phyloP scores from a whole-genome alignment of 2,329 filamentous ascomycete species.

The Neofusicoccum laricinum region DNA sequence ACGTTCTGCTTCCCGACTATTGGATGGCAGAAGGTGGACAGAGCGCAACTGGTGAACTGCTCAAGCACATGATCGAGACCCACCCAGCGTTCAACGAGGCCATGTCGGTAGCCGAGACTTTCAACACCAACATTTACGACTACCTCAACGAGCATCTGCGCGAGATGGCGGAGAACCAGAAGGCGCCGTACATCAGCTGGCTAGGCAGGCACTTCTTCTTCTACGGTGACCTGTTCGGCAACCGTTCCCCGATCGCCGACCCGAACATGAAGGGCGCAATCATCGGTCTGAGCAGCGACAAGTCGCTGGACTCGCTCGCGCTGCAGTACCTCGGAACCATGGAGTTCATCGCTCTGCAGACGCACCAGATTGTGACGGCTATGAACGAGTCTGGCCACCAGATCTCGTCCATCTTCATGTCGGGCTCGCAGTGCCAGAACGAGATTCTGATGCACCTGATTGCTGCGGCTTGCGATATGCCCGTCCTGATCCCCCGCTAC shows the following conservation, averaged over 20 bases:
- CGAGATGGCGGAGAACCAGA: slow-evolving; percentile 65
- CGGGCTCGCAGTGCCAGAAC: slow-evolving; percentile 95
- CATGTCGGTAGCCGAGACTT: slow-evolving; percentile 72
- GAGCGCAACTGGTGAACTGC: slow-evolving; percentile 89
- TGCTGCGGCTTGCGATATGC: slow-evolving; percentile 86
- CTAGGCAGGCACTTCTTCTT: slow-evolving; percentile 95
- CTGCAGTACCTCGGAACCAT: slow-evolving; percentile 93
- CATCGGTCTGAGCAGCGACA: slow-evolving; percentile 83
- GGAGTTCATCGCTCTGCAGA: slow-evolving; percentile 98
- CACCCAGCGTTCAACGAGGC: slow-evolving; percentile 87
- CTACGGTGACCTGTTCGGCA: slow-evolving; percentile 96
- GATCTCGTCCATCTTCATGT: slow-evolving; percentile 97
- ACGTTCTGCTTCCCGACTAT: slow-evolving; percentile 85
- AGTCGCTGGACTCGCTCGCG: slow-evolving; percentile 80
- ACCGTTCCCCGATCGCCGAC: slow-evolving; percentile 90
- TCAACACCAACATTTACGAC: slow-evolving; percentile 88
- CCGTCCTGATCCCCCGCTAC: slow-evolving; percentile 88
- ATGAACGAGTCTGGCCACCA: slow-evolving; percentile 90
- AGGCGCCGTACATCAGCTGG: slow-evolving; percentile 77
- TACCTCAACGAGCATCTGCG: slow-evolving; percentile 86
- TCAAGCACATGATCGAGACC: slow-evolving; percentile 92
- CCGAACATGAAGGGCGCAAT: slow-evolving; percentile 88
- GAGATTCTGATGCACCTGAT: slow-evolving; percentile 86
- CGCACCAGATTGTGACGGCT: slow-evolving; percentile 86
- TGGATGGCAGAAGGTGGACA: slow-evolving; percentile 99